These are phyloP conservation scores for Xenoacremonium recifei DNA, from an alignment of 2,329 filamentous ascomycete species.

Conservation along the genomic window DNA sequence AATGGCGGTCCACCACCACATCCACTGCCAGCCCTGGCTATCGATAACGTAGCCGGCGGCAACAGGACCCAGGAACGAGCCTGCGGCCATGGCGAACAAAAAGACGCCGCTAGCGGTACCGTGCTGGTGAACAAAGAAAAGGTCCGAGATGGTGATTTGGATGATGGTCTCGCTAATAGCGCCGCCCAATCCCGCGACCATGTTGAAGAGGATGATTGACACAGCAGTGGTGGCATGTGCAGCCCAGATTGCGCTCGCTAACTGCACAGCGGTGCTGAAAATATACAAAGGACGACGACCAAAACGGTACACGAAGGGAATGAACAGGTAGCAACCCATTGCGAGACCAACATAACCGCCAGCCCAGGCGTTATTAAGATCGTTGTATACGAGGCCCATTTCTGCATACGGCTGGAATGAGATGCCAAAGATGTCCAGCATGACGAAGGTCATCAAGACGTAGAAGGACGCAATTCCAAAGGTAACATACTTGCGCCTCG, in stretches of 20 bases:
- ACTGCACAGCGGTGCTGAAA: constrained; percentile 17
- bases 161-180: constrained; percentile 36
- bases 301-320: constrained; percentile 31
- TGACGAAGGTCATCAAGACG: constrained; percentile 64
- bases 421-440: constrained; percentile 46
- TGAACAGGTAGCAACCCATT: constrained; percentile 30
- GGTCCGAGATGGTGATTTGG: constrained; percentile 33
- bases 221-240: constrained; percentile 18
- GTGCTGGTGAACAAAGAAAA: constrained; percentile 29
- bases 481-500: constrained; percentile 13
- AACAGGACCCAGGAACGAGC: constrained; percentile 17
- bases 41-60: constrained; percentile 11
- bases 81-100: constrained; percentile 14
- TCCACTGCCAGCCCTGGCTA: constrained; percentile 11
- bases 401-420: no score
- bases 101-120: constrained; percentile 25
- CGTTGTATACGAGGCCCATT: constrained; percentile 19
- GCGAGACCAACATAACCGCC: constrained; percentile 28
- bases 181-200: constrained; percentile 32
- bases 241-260: constrained; percentile 22
- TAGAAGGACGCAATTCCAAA: constrained; percentile 59
- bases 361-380: constrained; percentile 25
- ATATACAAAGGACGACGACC: constrained; percentile 31
- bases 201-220: constrained; percentile 22
- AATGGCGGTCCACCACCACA: constrained; percentile 7